phyloP scores from a whole-genome alignment of 352 stramenopile species.

The Blastocystis sp. region DNA sequence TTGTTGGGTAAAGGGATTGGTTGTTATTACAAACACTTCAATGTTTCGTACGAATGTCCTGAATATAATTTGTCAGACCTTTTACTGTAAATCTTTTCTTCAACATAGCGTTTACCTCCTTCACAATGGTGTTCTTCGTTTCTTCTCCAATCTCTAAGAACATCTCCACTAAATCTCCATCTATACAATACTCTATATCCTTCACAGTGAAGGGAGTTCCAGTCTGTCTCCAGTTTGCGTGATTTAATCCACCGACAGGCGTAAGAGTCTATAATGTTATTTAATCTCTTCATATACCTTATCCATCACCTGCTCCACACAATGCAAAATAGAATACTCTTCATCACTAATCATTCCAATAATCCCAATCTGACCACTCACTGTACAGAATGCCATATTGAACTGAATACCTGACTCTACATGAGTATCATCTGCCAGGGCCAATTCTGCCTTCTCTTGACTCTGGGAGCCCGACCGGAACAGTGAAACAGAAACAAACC shows the following conservation, averaged over 20 bases:
- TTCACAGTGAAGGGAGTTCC: background rate
- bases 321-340: slow-evolving; percentile 5
- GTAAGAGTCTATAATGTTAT: background rate
- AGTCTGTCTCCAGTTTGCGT: background rate
- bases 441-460: background rate
- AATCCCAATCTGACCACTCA: slow-evolving; percentile 30
- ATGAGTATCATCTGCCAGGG: background rate
- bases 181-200: background rate
- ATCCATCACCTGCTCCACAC: background rate
- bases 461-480: background rate
- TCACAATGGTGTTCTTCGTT: background rate
- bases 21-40: slow-evolving; percentile 28
- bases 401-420: background rate
- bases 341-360: slow-evolving; percentile 1
- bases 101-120: background rate
- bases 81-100: background rate
- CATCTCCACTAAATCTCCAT: slow-evolving; percentile 52
- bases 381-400: slow-evolving; percentile 25
- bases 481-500: background rate
- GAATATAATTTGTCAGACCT: slow-evolving; percentile 14
- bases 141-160: slow-evolving; percentile 39
- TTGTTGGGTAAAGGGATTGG: background rate
- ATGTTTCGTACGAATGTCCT: slow-evolving; percentile 30
- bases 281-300: background rate
- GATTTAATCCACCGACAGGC: slow-evolving; percentile 30